phyloP scores from a whole-genome alignment of 139 green algal genomes.

The Chlorella sp. region DNA sequence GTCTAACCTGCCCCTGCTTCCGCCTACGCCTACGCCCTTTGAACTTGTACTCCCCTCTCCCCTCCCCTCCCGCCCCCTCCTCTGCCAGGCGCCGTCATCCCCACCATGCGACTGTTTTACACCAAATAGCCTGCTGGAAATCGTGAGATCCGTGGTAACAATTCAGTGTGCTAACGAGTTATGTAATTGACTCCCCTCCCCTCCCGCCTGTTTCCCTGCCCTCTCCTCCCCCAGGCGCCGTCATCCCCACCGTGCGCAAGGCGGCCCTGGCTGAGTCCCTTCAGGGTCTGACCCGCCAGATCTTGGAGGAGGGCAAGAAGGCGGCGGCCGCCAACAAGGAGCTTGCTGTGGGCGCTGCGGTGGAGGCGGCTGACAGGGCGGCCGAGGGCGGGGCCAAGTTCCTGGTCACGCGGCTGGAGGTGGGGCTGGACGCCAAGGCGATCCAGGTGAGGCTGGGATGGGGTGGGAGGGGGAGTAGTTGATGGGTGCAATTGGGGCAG shows the following conservation, averaged over 20 bases:
- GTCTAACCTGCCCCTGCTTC: too few relatives aligned
- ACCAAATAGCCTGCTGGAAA: too few relatives aligned
- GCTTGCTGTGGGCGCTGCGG: constrained; percentile 52
- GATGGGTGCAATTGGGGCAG: too few relatives aligned
- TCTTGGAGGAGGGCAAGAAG: constrained; percentile 83
- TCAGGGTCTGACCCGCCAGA: constrained; percentile 60
- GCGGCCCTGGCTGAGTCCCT: constrained; percentile 74
- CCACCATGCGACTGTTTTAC: constrained; percentile 60
- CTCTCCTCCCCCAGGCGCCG: constrained; percentile 52
- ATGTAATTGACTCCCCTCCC: too few relatives aligned
- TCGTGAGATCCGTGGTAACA: too few relatives aligned
- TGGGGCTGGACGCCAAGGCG: constrained; percentile 79
- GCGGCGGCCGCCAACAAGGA: constrained; percentile 79
- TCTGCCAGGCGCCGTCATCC: constrained; percentile 57
- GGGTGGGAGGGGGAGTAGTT: too few relatives aligned
- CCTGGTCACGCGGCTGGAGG: constrained; percentile 58
- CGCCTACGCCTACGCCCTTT: too few relatives aligned
- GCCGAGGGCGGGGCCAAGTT: constrained; percentile 40
- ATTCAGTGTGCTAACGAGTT: too few relatives aligned
- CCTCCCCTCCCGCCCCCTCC: too few relatives aligned
- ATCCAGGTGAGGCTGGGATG: constrained; percentile 40
- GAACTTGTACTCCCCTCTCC: too few relatives aligned
- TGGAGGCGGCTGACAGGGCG: constrained; percentile 38
- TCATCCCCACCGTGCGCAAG: constrained; percentile 83
- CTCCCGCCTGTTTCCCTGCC: constrained; percentile 21